These are phyloP conservation scores for Agrocybe pediades DNA, from an alignment of 768 basidiomycete species.

Conservation along the genomic window DNA sequence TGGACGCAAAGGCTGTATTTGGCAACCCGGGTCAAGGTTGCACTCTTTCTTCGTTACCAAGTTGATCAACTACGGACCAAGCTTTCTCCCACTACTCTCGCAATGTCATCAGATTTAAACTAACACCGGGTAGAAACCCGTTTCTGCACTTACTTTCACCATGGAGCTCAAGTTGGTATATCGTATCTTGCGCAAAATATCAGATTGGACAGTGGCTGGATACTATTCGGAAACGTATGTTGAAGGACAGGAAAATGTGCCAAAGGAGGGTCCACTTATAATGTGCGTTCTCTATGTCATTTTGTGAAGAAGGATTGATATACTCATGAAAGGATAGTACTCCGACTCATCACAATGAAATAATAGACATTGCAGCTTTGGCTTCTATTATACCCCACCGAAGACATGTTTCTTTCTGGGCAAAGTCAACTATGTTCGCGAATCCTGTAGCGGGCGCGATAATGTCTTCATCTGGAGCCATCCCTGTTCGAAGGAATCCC, in stretches of 20 bases:
- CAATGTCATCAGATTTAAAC: background rate
- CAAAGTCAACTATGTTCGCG: constrained; percentile 69
- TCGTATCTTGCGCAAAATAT: constrained; percentile 57
- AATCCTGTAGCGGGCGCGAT: constrained; percentile 54
- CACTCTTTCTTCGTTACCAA: too few species aligned
- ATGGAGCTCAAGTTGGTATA: constrained; percentile 55
- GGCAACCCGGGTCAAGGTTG: too few species aligned
- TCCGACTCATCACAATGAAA: constrained; percentile 70
- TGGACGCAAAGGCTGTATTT: too few species aligned
- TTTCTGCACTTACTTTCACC: background rate
- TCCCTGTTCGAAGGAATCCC: constrained; percentile 69
- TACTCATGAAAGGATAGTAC: constrained; percentile 37
- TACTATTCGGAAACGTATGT: constrained; percentile 68
- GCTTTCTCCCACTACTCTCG: too few species aligned
- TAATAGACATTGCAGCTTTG: constrained; percentile 55
- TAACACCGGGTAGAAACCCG: background rate
- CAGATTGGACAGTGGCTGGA: constrained; percentile 57
- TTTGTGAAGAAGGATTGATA: background rate
- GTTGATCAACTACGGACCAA: too few species aligned
- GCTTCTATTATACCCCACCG: constrained; percentile 61
- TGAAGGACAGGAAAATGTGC: constrained; percentile 57
- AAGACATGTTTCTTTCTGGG: constrained; percentile 64
- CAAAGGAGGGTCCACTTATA: constrained; percentile 57
- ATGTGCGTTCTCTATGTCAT: constrained; percentile 40
- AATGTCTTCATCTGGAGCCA: constrained; percentile 65